phyloP scores from a whole-genome alignment of 176 grass and related monocot genomes.

The Aegilops speltoides region DNA sequence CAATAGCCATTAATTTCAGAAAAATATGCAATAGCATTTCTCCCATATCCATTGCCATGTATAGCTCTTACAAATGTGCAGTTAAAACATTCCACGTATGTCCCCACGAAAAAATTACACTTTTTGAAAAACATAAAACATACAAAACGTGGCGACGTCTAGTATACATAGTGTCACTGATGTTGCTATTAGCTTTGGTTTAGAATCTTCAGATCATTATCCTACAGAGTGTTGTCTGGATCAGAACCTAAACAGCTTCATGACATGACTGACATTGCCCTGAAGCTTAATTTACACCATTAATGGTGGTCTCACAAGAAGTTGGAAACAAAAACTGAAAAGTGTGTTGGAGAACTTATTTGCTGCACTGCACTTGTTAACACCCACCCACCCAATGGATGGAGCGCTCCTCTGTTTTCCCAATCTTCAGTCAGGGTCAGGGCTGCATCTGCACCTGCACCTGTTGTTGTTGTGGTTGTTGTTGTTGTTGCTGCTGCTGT shows the following conservation, averaged over 20 bases:
- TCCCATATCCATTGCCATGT: not conserved
- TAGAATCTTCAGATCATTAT: not conserved
- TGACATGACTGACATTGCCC: not conserved
- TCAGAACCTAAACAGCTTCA: conserved; percentile 38
- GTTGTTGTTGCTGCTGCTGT: conserved; percentile 11
- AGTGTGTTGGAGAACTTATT: conserved; percentile 39
- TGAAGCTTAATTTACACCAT: not conserved
- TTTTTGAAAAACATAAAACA: not conserved
- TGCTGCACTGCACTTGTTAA: conserved; percentile 11
- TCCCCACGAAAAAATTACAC: not conserved
- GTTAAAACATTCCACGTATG: not conserved
- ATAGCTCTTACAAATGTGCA: not conserved
- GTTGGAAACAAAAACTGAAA: not conserved
- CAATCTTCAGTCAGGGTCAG: not conserved
- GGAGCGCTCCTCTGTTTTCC: not conserved
- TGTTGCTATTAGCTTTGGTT: not conserved
- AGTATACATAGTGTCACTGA: not conserved
- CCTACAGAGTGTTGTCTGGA: conserved; percentile 31
- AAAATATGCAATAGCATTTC: too few relatives aligned
- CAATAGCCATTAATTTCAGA: too few relatives aligned
- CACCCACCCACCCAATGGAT: not conserved
- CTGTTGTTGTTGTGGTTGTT: too few relatives aligned
- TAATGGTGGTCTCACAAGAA: not conserved
- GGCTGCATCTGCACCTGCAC: conserved; percentile 34
- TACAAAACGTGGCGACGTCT: not conserved